Conservation (phyloP, 805 yeast species). For the Ogataea pilisensis region DNA sequence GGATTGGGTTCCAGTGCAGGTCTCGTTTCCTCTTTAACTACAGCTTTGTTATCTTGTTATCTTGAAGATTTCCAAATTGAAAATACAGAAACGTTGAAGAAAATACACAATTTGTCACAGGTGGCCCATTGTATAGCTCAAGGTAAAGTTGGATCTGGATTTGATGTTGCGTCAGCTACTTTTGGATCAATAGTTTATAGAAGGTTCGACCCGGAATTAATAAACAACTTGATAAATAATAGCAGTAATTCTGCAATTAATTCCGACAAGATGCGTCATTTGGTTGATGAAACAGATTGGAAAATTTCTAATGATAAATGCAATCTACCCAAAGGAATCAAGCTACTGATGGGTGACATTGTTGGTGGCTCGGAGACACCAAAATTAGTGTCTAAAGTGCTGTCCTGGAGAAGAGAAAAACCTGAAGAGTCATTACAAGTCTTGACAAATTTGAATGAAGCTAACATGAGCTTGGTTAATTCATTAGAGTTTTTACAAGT, state of each 20-base stretch:
- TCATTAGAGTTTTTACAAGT: slow-evolving; percentile 40
- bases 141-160: slow-evolving; percentile 93
- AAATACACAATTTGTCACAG: slow-evolving; percentile 83
- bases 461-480: slow-evolving; percentile 55
- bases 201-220: slow-evolving; percentile 61
- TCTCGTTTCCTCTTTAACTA: slow-evolving; percentile 71
- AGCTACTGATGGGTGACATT: slow-evolving; percentile 88
- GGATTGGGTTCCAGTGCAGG: slow-evolving; percentile 98
- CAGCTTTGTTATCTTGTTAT: slow-evolving; percentile 58
- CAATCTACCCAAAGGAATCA: slow-evolving; percentile 62
- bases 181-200: slow-evolving; percentile 83
- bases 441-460: slow-evolving; percentile 51
- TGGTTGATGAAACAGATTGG: slow-evolving; percentile 55
- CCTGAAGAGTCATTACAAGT: slow-evolving; percentile 48
- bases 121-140: slow-evolving; percentile 92
- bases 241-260: slow-evolving; percentile 15
- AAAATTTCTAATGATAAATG: slow-evolving; percentile 50
- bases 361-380: slow-evolving; percentile 94
- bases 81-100: slow-evolving; percentile 20
- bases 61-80: slow-evolving; percentile 28
- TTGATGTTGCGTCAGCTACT: slow-evolving; percentile 94
- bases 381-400: slow-evolving; percentile 72
- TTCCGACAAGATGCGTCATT: slow-evolving; percentile 26
- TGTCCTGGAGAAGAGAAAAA: slow-evolving; percentile 57
- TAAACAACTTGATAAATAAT: slow-evolving; percentile 26